Evolutionary conservation across 768 basidiomycete species (phyloP).

Genomic region (Hebeloma cylindrosporum): DNA sequence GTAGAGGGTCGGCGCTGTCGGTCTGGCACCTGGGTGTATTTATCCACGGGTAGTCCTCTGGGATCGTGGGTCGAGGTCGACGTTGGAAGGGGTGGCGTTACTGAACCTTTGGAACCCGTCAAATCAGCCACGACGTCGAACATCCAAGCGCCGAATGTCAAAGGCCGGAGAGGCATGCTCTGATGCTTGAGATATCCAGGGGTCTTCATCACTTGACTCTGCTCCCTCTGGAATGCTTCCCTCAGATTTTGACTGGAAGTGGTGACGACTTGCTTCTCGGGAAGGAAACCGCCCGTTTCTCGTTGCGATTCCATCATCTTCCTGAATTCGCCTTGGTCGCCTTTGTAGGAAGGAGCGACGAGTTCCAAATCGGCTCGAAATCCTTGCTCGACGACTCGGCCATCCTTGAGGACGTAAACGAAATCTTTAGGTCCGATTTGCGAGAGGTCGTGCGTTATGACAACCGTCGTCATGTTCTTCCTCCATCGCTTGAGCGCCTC

Average conservation of each 20-base stretch:
- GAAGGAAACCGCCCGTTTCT: slow-evolving; percentile 51
- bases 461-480: slow-evolving; percentile 76
- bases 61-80: no score
- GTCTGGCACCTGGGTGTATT: no score
- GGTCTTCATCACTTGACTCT: no score
- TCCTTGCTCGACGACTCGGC: slow-evolving; percentile 82
- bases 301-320: slow-evolving; percentile 63
- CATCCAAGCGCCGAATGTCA: slow-evolving; percentile 78
- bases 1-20: slow-evolving; percentile 13
- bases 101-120: slow-evolving; percentile 36
- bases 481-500: slow-evolving; percentile 80
- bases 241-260: not conserved
- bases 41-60: no score
- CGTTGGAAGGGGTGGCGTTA: no score
- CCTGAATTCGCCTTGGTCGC: slow-evolving; percentile 63
- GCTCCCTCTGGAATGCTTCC: not conserved
- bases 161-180: slow-evolving; percentile 39
- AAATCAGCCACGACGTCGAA: slow-evolving; percentile 73
- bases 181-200: slow-evolving; percentile 1
- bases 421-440: slow-evolving; percentile 81
- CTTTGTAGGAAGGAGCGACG: slow-evolving; percentile 13
- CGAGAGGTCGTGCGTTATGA: slow-evolving; percentile 74
- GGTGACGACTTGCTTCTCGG: slow-evolving; percentile 37
- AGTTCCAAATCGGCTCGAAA: slow-evolving; percentile 77
- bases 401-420: slow-evolving; percentile 82